Evolutionary conservation across 306 rosid genomes (phyloP), one percentile per base, ranked within the genome.

Genomic region (Betula pendula): DNA sequence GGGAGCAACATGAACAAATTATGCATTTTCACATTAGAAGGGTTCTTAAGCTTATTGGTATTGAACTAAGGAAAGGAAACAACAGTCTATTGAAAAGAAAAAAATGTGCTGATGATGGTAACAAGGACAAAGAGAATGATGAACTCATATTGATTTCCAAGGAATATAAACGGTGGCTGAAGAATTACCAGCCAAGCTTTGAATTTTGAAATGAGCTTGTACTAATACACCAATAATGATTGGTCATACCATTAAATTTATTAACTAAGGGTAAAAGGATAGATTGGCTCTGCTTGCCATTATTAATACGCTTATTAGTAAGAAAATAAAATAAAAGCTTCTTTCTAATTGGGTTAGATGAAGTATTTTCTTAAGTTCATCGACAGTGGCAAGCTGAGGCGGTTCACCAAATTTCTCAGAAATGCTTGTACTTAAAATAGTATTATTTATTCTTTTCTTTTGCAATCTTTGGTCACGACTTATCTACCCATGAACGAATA

Each of bases 281-380:
- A 29, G 67, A 60, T 17, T 60, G 20, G 67, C 40, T 60, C 38
- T 60, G 68, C 68, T 60, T 5, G 20, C 68, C 68, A 60, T 60
- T 29, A 14, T 29, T 59, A 56, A 5, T 6, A 14, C 15, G 17
- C 42, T 59, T 29, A 60, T 58, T 1, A 7, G 40, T 4, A 60
- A 60, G 68, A 60, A 31, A 42, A 29, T 10, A 29, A 60, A 58
- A 60, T 8, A 29, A 60, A 29, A 13, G 42, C 68, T 11, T 7
- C 40, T 29, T 0, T 2, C 0, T 5, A 60, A 60, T 29, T 31
- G 8, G 68, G 68, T 31, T 60, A 29, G 17, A 60, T 16, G 8
- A 60, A 27, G 11, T 11, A 25, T 31, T 60, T 60, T 7, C 40
- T 15, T 25, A 60, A 31, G 49, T 6, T 27, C 24, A 27, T 59